Percentiles rank a stretch among this genome's conserved stretches.
Evolutionary conservation across 768 basidiomycete genomes (phyloP).

Genomic region (Macrolepiota fuliginosa): DNA sequence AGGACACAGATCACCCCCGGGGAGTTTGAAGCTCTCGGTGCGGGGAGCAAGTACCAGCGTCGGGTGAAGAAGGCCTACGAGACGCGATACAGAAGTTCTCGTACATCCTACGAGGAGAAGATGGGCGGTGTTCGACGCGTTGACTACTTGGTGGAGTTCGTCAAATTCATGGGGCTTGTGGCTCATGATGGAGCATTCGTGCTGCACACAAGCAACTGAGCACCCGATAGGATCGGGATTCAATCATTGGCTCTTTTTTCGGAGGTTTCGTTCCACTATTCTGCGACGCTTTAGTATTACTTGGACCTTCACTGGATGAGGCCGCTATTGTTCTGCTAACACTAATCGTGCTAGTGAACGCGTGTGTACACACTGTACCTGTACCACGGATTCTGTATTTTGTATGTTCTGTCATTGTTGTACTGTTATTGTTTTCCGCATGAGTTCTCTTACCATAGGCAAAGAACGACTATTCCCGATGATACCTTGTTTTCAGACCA

Average conservation of each 20-base stretch:
- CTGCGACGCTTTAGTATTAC: background rate
- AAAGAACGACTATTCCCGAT: background rate
- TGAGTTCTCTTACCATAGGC: background rate
- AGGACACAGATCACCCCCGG: background rate
- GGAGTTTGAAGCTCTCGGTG: constrained; percentile 3
- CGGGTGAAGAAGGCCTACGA: constrained; percentile 10
- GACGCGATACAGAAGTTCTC: background rate
- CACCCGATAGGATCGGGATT: background rate
- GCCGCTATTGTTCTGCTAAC: background rate
- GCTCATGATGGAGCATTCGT: constrained; percentile 5
- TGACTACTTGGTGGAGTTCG: constrained; percentile 6
- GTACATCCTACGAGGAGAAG: constrained; percentile 6
- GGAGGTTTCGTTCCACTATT: background rate
- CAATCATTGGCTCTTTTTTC: background rate
- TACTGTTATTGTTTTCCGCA: background rate
- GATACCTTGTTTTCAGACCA: background rate
- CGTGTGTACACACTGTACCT: background rate
- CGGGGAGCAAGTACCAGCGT: background rate
- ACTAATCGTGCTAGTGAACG: background rate
- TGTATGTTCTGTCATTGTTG: background rate
- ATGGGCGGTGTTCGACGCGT: constrained; percentile 4
- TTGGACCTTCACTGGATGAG: background rate
- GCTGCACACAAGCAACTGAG: constrained; percentile 4
- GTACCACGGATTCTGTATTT: background rate
- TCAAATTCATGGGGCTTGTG: constrained; percentile 10